Evolutionary conservation across 129 eudicot species (phyloP), one percentile per base, ranked within the genome.

Genomic region (Flaveria robusta): DNA sequence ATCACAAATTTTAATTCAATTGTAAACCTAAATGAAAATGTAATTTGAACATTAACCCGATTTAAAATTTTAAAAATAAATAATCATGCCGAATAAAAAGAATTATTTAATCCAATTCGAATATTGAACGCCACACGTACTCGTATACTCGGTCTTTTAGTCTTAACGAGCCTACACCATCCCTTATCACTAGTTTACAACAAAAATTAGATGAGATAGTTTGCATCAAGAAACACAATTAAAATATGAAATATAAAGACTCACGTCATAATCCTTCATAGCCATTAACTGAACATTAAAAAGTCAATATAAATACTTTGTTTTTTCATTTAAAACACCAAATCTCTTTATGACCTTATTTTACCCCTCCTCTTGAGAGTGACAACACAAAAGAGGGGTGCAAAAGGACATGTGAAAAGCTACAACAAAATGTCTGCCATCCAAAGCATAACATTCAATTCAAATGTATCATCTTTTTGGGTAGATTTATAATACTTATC

Each of bases 351-450:
- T 51, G 7, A 34, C 39, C 39, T 34, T 34, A 34, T 34, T 34
- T 34, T 34, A 34, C 20, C 79, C 79, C 42, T 74, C 23, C 54
- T 50, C 42, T 73, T 73, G 24, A 80, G 26, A 29, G 68, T 63
- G 43, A 66, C 41, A 80, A 66, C 79, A 74, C 37, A 80, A 66
- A 65, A 6, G 77, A 73, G 62, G 68, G 74, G 68, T 65, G 60
- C 74, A 72, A 63, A 71, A 79, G 79, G 79, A 24, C 83, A 73
- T 73, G 69, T 79, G 23, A 80, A 71, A 72, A 51, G 47, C 68
- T 79, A 72, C 83, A 79, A 79, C 67, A 65, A 60, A 3, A 29
- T 31, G 45, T 29, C 68, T 31, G 22, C 22, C 68, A 31, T 39
- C 62, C 78, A 79, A 72, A 66, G 16, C 74, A 74, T 46, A 63